These are phyloP conservation scores for Metarhizium humberi DNA, from an alignment of 2,329 filamentous ascomycete species.

Conservation along the genomic window DNA sequence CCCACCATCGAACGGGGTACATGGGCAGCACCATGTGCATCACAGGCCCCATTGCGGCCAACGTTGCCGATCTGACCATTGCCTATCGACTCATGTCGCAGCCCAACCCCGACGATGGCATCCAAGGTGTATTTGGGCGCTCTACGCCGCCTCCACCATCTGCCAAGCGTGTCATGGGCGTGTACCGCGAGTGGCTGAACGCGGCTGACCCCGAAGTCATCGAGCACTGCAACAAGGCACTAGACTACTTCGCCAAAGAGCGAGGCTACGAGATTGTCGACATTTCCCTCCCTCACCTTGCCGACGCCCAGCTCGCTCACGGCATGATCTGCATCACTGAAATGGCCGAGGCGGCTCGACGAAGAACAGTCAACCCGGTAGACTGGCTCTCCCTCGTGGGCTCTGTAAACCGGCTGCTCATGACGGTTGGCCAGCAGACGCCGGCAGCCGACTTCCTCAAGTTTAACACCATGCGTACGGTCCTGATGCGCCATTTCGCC, in stretches of 20 bases:
- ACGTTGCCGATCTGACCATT: constrained; percentile 66
- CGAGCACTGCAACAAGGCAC: constrained; percentile 48
- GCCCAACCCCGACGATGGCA: constrained; percentile 54
- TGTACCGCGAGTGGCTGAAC: constrained; percentile 46
- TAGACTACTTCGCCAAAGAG: constrained; percentile 47
- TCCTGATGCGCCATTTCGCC: constrained; percentile 72
- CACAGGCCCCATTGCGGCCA: constrained; percentile 66
- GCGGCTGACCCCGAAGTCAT: constrained; percentile 52
- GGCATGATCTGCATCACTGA: constrained; percentile 69
- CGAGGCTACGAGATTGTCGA: constrained; percentile 43
- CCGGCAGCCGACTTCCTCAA: constrained; percentile 61
- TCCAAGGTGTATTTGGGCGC: constrained; percentile 54
- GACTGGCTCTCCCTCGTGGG: constrained; percentile 49
- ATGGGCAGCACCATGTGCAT: constrained; percentile 50
- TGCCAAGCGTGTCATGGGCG: constrained; percentile 56
- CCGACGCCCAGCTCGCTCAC: constrained; percentile 68
- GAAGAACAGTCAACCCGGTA: constrained; percentile 31
- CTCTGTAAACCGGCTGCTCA: constrained; percentile 59
- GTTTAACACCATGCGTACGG: constrained; percentile 61
- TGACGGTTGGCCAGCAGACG: constrained; percentile 56
- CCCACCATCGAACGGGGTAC: constrained; percentile 58
- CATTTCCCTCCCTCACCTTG: constrained; percentile 56
- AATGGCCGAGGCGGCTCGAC: constrained; percentile 40
- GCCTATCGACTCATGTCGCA: constrained; percentile 75
- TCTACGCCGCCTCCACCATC: constrained; percentile 34